Conservation (phyloP, 23 red algal genomes). For the Agarophyton chilense region DNA sequence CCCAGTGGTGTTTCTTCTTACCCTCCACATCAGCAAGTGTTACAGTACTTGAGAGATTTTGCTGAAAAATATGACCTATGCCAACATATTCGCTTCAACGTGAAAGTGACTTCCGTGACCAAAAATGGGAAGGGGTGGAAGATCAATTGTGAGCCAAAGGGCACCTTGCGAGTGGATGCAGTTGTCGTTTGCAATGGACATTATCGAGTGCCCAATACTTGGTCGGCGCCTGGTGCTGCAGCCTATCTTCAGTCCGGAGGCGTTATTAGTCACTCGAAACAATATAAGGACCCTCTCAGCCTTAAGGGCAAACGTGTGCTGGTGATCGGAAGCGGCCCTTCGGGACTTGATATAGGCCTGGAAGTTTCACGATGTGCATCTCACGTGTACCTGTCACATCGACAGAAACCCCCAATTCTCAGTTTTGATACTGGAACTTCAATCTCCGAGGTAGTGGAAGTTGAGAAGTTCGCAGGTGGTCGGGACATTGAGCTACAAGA, state of each 20-base stretch:
- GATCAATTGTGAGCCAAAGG: background rate
- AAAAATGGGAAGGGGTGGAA: background rate
- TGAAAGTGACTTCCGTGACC: conserved; percentile 12
- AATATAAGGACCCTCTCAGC: conserved; percentile 49
- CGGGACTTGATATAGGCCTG: conserved; percentile 84
- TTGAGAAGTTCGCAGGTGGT: conserved; percentile 22
- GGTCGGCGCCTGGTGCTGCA: conserved; percentile 19
- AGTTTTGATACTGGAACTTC: background rate
- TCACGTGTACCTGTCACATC: conserved; percentile 66
- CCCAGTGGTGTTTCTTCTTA: conserved; percentile 1
- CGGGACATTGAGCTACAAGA: conserved; percentile 55
- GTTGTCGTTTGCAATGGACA: conserved; percentile 90
- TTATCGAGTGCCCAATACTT: conserved; percentile 67
- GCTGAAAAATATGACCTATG: conserved; percentile 28
- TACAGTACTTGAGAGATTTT: conserved; percentile 45
- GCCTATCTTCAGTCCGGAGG: conserved; percentile 2
- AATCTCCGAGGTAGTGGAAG: conserved; percentile 32
- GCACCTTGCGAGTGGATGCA: conserved; percentile 51
- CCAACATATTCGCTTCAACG: conserved; percentile 40
- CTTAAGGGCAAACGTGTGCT: conserved; percentile 59
- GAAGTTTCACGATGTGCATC: conserved; percentile 67
- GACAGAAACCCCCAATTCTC: background rate
- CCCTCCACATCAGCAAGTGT: background rate
- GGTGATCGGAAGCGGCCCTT: conserved; percentile 79
- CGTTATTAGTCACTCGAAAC: conserved; percentile 57